These are phyloP conservation scores for Tympanopsis confertula DNA, from an alignment of 2,329 filamentous ascomycete species.

Conservation along the genomic window DNA sequence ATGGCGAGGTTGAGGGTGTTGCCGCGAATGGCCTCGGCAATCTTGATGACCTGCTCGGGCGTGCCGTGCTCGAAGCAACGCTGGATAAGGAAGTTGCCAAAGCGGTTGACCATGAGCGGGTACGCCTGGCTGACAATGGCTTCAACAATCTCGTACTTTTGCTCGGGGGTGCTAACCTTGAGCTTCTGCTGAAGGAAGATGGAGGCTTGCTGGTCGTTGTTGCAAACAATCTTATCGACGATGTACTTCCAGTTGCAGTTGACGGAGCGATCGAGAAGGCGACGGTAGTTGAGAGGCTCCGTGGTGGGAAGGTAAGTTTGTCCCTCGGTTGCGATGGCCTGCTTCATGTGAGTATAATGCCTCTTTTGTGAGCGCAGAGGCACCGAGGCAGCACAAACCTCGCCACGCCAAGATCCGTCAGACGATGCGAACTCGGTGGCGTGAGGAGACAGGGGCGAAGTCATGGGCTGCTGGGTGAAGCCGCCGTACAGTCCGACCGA, in stretches of 20 bases:
- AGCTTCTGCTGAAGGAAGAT: conserved; percentile 99
- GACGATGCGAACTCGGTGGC: conserved; percentile 62
- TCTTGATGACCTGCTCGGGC: conserved; percentile 84
- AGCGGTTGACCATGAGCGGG: conserved; percentile 93
- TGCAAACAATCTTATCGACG: conserved; percentile 98
- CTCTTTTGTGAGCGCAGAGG: conserved; percentile 30
- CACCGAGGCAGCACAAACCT: conserved; percentile 13
- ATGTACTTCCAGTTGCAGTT: conserved; percentile 99
- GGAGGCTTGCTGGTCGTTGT: conserved; percentile 96
- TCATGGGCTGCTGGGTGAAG: conserved; percentile 37
- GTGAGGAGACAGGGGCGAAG: conserved; percentile 60
- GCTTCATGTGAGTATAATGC: conserved; percentile 16
- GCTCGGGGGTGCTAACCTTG: conserved; percentile 86
- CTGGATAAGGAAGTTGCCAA: conserved; percentile 96
- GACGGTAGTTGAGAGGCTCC: conserved; percentile 92
- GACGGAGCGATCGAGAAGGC: conserved; percentile 85
- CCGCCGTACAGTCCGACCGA: conserved; percentile 13
- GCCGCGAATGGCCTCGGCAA: conserved; percentile 85
- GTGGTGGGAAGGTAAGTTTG: conserved; percentile 76
- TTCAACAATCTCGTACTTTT: conserved; percentile 95
- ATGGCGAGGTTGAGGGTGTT: conserved; percentile 91
- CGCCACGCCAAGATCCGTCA: conserved; percentile 17
- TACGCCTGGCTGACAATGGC: conserved; percentile 93
- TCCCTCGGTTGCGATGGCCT: conserved; percentile 40
- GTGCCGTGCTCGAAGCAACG: conserved; percentile 98